A percentile compares a stretch with the other conserved stretches of the same genome.
Conservation (phyloP, 78 protist species). For the Pelomyxa schiedti region DNA sequence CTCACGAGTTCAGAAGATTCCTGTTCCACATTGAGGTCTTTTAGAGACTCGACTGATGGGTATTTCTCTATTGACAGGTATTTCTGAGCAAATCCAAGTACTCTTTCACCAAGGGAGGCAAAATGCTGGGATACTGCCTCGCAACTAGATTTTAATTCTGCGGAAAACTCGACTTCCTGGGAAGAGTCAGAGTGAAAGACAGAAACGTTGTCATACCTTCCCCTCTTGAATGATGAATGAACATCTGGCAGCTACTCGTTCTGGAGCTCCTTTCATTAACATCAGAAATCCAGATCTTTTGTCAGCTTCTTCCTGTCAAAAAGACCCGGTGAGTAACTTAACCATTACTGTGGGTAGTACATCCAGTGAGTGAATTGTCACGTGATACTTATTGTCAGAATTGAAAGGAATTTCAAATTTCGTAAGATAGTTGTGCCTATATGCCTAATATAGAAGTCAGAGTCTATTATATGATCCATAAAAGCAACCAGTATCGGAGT, state of each 20-base stretch:
- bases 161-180: neutral
- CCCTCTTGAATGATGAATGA: conserved; percentile 33
- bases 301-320: too few relatives aligned
- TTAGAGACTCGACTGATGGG: too few relatives aligned
- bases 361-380: conserved; percentile 43
- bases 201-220: neutral
- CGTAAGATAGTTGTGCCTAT: conserved; percentile 17
- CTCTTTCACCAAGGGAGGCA: conserved; percentile 71
- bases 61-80: too few relatives aligned
- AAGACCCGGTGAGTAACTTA: too few relatives aligned
- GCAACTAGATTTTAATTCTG: conserved; percentile 3
- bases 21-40: too few relatives aligned
- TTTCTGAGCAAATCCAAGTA: conserved; percentile 36
- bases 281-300: too few relatives aligned
- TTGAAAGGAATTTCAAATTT: conserved; percentile 87
- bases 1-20: too few relatives aligned
- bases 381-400: conserved; percentile 85
- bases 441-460: too few relatives aligned
- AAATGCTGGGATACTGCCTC: conserved; percentile 20
- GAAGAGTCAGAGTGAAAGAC: neutral
- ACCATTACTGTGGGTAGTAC: too few relatives aligned
- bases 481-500: too few relatives aligned
- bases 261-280: conserved; percentile 57
- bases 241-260: conserved; percentile 34
- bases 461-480: too few relatives aligned